phyloP scores from a whole-genome alignment of 2,329 filamentous ascomycete species.

The Metarhizium brunneum region DNA sequence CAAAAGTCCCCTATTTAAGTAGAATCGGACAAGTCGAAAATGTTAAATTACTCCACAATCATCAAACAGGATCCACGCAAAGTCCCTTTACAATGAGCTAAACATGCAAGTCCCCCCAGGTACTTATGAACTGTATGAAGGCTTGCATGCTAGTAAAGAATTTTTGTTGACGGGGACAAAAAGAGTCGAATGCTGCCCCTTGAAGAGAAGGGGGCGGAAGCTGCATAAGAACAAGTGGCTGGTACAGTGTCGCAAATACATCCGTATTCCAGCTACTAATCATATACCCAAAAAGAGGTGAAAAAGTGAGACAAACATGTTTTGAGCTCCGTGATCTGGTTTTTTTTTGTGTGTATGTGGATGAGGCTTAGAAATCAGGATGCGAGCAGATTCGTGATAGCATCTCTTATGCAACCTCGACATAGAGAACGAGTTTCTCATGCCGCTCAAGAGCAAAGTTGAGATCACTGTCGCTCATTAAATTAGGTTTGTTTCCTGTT shows the following conservation, averaged over 20 bases:
- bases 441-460: slow-evolving; percentile 73
- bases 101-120: not conserved
- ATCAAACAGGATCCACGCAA: not conserved
- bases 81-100: not conserved
- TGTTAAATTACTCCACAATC: not conserved
- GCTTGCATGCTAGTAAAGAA: not conserved
- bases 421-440: slow-evolving; percentile 75
- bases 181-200: not conserved
- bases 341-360: not conserved
- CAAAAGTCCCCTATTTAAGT: slow-evolving; percentile 9
- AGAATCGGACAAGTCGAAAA: not conserved
- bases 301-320: not conserved
- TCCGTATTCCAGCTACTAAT: slow-evolving; percentile 19
- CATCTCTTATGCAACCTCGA: slow-evolving; percentile 40
- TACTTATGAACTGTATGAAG: not conserved
- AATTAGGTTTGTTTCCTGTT: slow-evolving; percentile 61
- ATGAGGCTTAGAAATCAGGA: not conserved
- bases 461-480: slow-evolving; percentile 74
- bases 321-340: not conserved
- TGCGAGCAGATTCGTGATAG: not conserved
- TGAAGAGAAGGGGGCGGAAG: not conserved
- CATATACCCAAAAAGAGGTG: slow-evolving; percentile 13
- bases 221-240: slow-evolving; percentile 10
- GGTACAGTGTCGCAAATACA: slow-evolving; percentile 13
- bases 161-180: slow-evolving; percentile 1